Base-by-base conservation (phyloP, 768 basidiomycete genomes). In the Trametes villosa region DNA sequence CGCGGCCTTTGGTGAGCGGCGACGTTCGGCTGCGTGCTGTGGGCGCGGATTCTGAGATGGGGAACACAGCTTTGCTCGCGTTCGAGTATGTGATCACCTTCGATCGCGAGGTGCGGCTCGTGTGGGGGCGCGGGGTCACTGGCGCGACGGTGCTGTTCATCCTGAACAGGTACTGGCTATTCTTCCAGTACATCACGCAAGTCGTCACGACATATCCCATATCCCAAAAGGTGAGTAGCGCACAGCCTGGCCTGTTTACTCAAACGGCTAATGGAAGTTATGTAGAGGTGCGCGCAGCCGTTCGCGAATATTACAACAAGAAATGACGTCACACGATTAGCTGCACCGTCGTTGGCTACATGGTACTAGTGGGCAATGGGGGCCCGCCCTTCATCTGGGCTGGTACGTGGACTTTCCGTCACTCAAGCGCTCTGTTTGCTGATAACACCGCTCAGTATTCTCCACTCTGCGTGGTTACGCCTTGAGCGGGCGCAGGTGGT, bases 71-170 rank as follows among this genome's bases (percentile, higher is more conserved):
- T 26, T 41, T 65, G 27, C 50, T 60, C 20, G 41, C 50, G 29
- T 65, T 49, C 33, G 63, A 65, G 18, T 65, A 57, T 36, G 31
- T 52, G 31, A 44, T 65, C 45, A 62, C 64, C 4, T n/a, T 62
- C 24, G 53, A 49, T 41, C 64, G 52, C 17, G 64, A 65, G 31
- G 51, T 44, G 20, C 48, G 49, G 15, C 52, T 62, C 30, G 54
- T 66, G 29, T 66, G 65, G 65, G 38, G 48, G 12, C 65, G 53
- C 27, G 60, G 60, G 18, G 42, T 51, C 29, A 60, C 57, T 13
- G 58, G 47, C 8, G 65, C 65, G 15, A 63, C 54, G 2, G 26
- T 60, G 7, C 30, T 66, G 22, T 63, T 54, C 51, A 5, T 66
- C 18, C 33, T 66, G 7, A 59, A 58, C 46, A 40, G 65, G 9